Percentiles rank a stretch among this genome's conserved stretches.
Conservation (phyloP, 202 grass and related monocot genomes). For the Dendrocalamus latiflorus region DNA sequence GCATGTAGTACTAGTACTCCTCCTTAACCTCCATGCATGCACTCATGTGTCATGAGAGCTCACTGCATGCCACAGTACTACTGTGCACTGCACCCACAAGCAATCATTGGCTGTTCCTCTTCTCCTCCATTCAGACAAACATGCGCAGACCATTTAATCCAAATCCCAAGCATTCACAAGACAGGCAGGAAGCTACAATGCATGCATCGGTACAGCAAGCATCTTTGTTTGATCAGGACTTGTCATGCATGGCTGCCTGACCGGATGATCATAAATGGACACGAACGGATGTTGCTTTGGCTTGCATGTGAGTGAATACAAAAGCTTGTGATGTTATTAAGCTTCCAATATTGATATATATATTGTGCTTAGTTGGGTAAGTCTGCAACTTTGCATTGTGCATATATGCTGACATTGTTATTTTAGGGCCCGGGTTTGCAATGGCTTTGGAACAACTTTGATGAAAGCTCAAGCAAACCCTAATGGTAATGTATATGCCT, state of each 20-base stretch:
- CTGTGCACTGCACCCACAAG: slow-evolving; percentile 30
- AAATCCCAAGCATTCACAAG: slow-evolving; percentile 33
- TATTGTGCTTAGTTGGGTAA: slow-evolving; percentile 14
- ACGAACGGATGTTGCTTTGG: background rate
- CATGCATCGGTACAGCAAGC: slow-evolving; percentile 21
- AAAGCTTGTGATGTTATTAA: background rate
- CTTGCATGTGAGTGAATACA: background rate
- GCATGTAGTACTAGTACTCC: background rate
- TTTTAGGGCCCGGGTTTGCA: slow-evolving; percentile 25
- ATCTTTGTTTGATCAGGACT: slow-evolving; percentile 31
- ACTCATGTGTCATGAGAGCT: slow-evolving; percentile 46
- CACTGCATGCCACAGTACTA: slow-evolving; percentile 31
- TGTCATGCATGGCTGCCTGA: background rate
- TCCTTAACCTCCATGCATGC: slow-evolving; percentile 15
- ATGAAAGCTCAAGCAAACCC: slow-evolving; percentile 51
- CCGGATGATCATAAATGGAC: slow-evolving; percentile 21
- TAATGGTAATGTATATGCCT: slow-evolving; percentile 19
- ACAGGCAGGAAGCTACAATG: slow-evolving; percentile 23
- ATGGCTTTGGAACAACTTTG: slow-evolving; percentile 41
- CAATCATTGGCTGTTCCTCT: slow-evolving; percentile 40
- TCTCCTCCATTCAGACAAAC: slow-evolving; percentile 15
- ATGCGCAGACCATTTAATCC: slow-evolving; percentile 33
- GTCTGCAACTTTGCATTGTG: slow-evolving; percentile 26
- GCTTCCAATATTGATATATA: background rate
- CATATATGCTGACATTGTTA: slow-evolving; percentile 27